A percentile compares a stretch with the other conserved stretches of the same genome.
Evolutionary conservation across 257 asterid genomes (phyloP).

Genomic region (Voacanga thouarsii): DNA sequence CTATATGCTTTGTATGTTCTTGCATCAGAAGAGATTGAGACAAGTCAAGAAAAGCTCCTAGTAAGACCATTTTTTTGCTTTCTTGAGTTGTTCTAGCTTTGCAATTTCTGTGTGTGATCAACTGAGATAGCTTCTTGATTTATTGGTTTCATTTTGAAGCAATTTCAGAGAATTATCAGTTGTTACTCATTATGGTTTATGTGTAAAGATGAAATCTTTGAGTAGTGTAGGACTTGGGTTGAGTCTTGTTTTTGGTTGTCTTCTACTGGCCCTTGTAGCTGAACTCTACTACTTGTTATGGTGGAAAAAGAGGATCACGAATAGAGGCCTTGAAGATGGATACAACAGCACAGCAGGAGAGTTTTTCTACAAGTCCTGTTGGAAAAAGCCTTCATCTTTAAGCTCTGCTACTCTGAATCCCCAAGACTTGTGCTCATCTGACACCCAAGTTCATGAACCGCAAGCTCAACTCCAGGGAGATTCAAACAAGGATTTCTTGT

Average conservation of each 20-base stretch:
- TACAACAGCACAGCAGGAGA: conserved; percentile 24
- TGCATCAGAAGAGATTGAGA: conserved; percentile 13
- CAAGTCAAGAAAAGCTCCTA: conserved; percentile 1
- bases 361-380: conserved; percentile 27
- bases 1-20: conserved; percentile 2
- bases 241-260: conserved; percentile 62
- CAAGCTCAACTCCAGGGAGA: conserved; percentile 25
- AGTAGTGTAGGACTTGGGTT: conserved; percentile 59
- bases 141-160: conserved; percentile 3
- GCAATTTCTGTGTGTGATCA: background rate
- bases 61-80: conserved; percentile 5
- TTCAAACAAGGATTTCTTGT: conserved; percentile 33
- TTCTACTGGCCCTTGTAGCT: conserved; percentile 51
- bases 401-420: conserved; percentile 26
- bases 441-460: conserved; percentile 44
- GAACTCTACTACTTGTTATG: conserved; percentile 69
- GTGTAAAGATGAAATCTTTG: conserved; percentile 48
- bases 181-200: background rate
- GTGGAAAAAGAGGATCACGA: conserved; percentile 50
- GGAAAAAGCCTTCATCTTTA: conserved; percentile 35
- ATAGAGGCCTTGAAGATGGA: conserved; percentile 34
- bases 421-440: conserved; percentile 13
- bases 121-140: background rate
- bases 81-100: background rate
- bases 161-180: background rate